Base-by-base conservation (phyloP, 2,329 filamentous ascomycete genomes). In the Cadophora luteo-olivacea region DNA sequence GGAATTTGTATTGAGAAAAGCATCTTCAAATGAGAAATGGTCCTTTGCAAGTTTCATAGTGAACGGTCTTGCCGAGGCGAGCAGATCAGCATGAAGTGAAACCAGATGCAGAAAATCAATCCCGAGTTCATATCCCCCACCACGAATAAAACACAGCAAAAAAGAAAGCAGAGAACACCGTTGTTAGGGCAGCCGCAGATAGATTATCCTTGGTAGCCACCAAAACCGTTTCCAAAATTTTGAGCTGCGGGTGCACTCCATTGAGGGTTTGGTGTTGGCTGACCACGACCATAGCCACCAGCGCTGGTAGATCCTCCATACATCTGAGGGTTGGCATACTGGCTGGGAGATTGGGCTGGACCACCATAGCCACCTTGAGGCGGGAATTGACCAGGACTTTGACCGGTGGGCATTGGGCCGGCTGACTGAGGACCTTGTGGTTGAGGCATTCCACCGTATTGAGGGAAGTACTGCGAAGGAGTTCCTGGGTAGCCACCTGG, bases 401-500 rank as follows among this genome's bases (percentile, higher is more conserved):
- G 80, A 52, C 80, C 78, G 67, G 77, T 78, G 67, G 77, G 72
- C 75, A 79, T 78, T 24, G 78, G 77, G 68, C 77, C 78, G 61
- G 77, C 78, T 71, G 78, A 79, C 70, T 78, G 78, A 69, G 77
- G 77, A 69, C 77, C 78, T 66, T 70, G 73, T 72, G 75, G 76
- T 69, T 76, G 77, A 75, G 77, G 77, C 77, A 79, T 87, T 87
- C 92, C 92, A 78, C 92, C 91, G 79, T 98, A 98, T 82, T 98
- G 96, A 74, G 95, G 94, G 81, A 97, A 98, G 84, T 93, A 97
- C 68, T 89, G 90, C 55, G 85, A 84, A 69, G 93, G 92, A 55
- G 93, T 92, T 75, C 90, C 92, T 72, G 92, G 91, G 78, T 91
- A 97, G 66, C 85, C 90, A 64, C 83, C 84, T 65, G 87, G 88